phyloP scores from a whole-genome alignment of 2,329 filamentous ascomycete genomes.

The Sclerotinia glacialis region DNA sequence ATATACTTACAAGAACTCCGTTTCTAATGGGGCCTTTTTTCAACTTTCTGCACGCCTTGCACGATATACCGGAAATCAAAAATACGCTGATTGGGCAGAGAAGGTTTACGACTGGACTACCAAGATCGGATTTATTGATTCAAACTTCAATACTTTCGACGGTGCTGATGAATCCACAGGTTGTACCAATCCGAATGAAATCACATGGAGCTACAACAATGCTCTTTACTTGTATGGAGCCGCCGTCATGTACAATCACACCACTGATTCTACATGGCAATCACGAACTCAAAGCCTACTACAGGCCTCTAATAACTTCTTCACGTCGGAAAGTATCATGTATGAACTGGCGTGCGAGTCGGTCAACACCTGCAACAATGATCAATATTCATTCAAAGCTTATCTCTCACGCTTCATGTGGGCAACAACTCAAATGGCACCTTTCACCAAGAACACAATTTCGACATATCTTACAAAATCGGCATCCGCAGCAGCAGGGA shows the following conservation, averaged over 20 bases:
- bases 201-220: constrained; percentile 63
- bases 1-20: constrained; percentile 78
- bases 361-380: constrained; percentile 54
- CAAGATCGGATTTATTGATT: constrained; percentile 55
- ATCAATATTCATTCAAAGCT: constrained; percentile 67
- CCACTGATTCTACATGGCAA: constrained; percentile 52
- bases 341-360: constrained; percentile 65
- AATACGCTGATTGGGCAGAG: constrained; percentile 64
- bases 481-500: constrained; percentile 53
- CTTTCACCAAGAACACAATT: constrained; percentile 51
- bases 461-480: constrained; percentile 50
- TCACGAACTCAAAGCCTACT: constrained; percentile 53
- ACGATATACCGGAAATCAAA: constrained; percentile 64
- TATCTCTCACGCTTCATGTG: constrained; percentile 65
- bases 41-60: constrained; percentile 74
- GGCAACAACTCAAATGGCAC: constrained; percentile 55
- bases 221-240: constrained; percentile 65
- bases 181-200: constrained; percentile 51
- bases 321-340: constrained; percentile 59
- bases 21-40: constrained; percentile 81
- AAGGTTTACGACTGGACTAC: constrained; percentile 65
- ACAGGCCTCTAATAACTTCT: constrained; percentile 51
- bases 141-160: constrained; percentile 47
- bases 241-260: constrained; percentile 62
- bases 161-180: constrained; percentile 52